phyloP scores from a whole-genome alignment of 129 eudicot species.

The Centaurea solstitialis region DNA sequence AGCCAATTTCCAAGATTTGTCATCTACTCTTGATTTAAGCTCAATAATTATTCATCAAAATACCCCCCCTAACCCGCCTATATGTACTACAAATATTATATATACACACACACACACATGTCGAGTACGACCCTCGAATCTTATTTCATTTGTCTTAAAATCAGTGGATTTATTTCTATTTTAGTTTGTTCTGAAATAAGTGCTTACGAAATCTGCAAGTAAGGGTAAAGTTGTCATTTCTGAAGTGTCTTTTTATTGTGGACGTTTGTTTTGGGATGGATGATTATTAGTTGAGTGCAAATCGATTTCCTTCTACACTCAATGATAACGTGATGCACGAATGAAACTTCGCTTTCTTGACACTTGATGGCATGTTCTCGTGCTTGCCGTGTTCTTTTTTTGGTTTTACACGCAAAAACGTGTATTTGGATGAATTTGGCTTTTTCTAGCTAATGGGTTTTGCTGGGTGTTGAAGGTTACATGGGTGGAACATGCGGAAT shows the following conservation, averaged over 20 bases:
- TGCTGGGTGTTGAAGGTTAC: constrained; percentile 60
- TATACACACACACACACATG: not conserved
- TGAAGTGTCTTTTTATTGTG: too few species aligned
- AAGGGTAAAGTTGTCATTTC: too few species aligned
- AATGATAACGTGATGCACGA: not conserved
- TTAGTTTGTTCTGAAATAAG: not conserved
- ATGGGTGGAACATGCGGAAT: constrained; percentile 94
- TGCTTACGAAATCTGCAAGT: not conserved
- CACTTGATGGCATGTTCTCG: not conserved
- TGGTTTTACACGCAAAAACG: not conserved
- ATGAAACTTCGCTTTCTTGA: not conserved
- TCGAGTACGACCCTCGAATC: not conserved
- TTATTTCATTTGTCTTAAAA: not conserved
- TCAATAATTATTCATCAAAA: constrained; percentile 1
- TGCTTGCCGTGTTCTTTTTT: not conserved
- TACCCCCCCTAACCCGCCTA: not conserved
- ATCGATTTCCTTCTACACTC: not conserved
- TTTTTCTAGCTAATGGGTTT: not conserved
- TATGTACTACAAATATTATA: not conserved
- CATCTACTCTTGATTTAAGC: constrained; percentile 12
- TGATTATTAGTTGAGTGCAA: not conserved
- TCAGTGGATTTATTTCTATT: not conserved
- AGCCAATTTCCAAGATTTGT: constrained; percentile 48
- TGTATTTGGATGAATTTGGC: not conserved
- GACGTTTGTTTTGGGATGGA: too few species aligned